Evolutionary conservation across 148 eudicot species (phyloP).

Genomic region (Mesembryanthemum crystallinum): DNA sequence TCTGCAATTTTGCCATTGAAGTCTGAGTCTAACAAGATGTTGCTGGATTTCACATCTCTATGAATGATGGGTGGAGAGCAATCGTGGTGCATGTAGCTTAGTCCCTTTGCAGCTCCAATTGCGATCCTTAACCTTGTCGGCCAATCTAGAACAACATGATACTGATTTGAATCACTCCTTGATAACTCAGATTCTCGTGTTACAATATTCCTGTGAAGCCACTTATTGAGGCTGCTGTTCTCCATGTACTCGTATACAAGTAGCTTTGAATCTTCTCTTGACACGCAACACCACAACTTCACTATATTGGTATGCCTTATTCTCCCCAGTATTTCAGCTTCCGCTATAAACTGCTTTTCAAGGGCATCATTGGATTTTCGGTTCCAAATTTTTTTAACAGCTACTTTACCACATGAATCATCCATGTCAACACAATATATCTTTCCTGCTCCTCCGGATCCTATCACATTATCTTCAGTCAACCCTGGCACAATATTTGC

Average conservation of each 20-base stretch:
- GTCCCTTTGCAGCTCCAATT: no score
- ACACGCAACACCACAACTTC: conserved; percentile 66
- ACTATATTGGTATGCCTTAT: conserved; percentile 68
- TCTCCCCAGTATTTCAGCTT: conserved; percentile 51
- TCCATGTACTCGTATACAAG: no score
- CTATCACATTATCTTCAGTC: conserved; percentile 54
- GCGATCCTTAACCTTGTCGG: no score
- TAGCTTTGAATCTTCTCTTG: conserved; percentile 65
- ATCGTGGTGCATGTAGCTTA: no score
- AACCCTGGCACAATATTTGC: conserved; percentile 39
- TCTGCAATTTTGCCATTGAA: no score
- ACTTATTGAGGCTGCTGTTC: conserved; percentile 59
- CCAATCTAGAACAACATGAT: no score
- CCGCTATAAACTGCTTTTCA: conserved; percentile 60
- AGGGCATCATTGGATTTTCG: conserved; percentile 27
- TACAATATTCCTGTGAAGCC: conserved; percentile 48
- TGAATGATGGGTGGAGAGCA: no score
- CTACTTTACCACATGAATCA: conserved; percentile 31
- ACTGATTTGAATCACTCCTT: background rate
- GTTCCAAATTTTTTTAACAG: conserved; percentile 59
- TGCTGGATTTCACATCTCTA: no score
- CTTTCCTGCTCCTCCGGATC: conserved; percentile 63
- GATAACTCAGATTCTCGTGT: conserved; percentile 43
- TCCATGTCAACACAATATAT: conserved; percentile 43
- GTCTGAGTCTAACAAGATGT: no score